Conservation (phyloP, 768 basidiomycete species). For the Russula emetica region DNA sequence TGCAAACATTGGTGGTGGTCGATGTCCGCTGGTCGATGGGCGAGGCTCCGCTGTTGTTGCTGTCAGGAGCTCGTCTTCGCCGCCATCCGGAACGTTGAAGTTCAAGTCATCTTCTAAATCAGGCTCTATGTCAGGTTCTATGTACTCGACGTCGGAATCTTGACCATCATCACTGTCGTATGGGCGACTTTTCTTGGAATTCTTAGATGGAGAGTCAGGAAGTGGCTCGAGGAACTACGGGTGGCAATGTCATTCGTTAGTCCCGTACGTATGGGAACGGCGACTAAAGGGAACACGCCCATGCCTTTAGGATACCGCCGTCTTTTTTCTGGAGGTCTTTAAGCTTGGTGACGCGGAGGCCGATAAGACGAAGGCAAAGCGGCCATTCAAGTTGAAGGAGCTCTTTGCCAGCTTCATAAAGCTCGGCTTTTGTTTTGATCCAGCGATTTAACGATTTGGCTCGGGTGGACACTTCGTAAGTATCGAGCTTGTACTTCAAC, state of each 20-base stretch:
- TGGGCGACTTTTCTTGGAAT: constrained; percentile 41
- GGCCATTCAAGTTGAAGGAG: constrained; percentile 78
- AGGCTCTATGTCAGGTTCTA: constrained; percentile 49
- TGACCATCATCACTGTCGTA: constrained; percentile 25
- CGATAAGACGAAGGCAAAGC: constrained; percentile 76
- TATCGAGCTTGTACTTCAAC: constrained; percentile 89
- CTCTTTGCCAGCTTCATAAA: constrained; percentile 77
- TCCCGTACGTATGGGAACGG: not conserved
- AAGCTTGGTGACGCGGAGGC: constrained; percentile 82
- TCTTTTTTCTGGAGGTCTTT: constrained; percentile 65
- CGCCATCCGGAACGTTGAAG: not conserved
- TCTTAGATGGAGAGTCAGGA: constrained; percentile 39
- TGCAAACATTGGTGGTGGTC: constrained; percentile 12
- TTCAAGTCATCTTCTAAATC: constrained; percentile 31
- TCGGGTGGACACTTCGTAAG: constrained; percentile 82
- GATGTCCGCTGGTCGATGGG: not conserved
- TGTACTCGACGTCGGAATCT: constrained; percentile 46
- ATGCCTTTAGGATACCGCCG: constrained; percentile 64
- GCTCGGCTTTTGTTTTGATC: constrained; percentile 69
- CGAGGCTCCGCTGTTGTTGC: not conserved
- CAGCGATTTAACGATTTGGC: constrained; percentile 75
- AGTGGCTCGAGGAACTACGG: constrained; percentile 55
- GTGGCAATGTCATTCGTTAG: not conserved
- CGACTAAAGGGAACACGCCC: not conserved
- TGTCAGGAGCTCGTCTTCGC: not conserved